phyloP scores from a whole-genome alignment of 1,284 basidiomycete species.

The Boletus sp. region DNA sequence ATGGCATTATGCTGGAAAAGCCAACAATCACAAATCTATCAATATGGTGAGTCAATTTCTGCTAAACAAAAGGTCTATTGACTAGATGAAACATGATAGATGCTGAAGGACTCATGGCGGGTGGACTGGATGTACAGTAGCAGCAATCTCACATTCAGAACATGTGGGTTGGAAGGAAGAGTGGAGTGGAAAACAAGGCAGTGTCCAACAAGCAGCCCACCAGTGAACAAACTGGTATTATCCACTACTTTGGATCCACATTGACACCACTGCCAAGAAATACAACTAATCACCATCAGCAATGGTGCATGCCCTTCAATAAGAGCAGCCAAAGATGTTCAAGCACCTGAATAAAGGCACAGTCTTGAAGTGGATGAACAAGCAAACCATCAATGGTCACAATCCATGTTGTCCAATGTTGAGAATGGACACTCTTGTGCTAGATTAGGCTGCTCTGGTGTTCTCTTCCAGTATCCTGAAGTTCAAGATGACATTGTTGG shows the following conservation, averaged over 20 bases:
- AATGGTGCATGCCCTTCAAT: not conserved
- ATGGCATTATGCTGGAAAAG: not conserved
- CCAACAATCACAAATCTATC: not conserved
- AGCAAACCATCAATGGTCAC: not conserved
- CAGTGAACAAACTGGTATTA: conserved; percentile 25
- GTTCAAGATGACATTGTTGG: not conserved
- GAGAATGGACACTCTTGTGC: not conserved
- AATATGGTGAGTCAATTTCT: not conserved
- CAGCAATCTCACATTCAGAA: conserved; percentile 13
- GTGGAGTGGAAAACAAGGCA: conserved; percentile 11
- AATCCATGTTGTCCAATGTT: not conserved
- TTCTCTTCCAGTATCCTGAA: not conserved
- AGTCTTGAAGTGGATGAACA: not conserved
- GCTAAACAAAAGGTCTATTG: too few relatives aligned
- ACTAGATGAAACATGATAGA: not conserved
- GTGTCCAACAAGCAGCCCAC: conserved; percentile 18
- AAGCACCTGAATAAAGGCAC: not conserved
- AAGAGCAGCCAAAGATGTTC: not conserved
- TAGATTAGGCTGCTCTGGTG: not conserved
- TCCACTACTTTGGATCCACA: conserved; percentile 5
- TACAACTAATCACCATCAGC: not conserved
- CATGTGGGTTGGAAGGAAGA: conserved; percentile 9
- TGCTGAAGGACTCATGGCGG: not conserved
- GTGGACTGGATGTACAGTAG: conserved; percentile 7
- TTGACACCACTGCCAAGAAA: conserved; percentile 8